Evolutionary conservation across 139 green algal genomes (phyloP).

Genomic region (Tetradesmus lagerheimii): DNA sequence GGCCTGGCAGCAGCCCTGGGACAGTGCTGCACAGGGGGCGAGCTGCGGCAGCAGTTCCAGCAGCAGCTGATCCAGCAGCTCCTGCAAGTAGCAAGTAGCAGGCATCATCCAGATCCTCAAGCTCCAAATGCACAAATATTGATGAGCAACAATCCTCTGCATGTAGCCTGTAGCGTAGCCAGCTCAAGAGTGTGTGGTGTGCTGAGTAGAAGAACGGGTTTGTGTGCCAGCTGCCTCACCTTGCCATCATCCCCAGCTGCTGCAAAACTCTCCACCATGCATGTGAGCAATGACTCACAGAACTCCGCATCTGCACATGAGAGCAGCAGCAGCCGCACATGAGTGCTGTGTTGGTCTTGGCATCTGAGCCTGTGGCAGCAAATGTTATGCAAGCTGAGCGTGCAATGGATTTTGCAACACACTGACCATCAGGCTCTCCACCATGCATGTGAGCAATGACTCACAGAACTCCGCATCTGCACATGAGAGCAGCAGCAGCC

Average conservation of each 20-base stretch:
- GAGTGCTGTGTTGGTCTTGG: not conserved
- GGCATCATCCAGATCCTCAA: no score
- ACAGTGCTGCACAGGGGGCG: not conserved
- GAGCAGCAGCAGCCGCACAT: not conserved
- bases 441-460: not conserved
- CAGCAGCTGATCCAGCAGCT: slow-evolving; percentile 35
- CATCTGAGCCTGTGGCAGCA: not conserved
- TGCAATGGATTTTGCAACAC: not conserved
- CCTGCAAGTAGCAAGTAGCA: not conserved
- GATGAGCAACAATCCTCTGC: no score
- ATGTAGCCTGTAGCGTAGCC: no score
- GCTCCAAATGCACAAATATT: no score
- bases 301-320: not conserved
- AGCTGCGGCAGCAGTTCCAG: slow-evolving; percentile 26
- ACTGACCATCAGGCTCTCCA: not conserved
- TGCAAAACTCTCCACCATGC: not conserved
- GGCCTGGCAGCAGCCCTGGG: not conserved
- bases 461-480: not conserved
- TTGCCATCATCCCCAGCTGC: not conserved
- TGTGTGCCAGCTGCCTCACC: not conserved
- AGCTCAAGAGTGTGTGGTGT: no score
- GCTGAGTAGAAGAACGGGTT: no score
- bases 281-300: not conserved
- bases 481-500: not conserved
- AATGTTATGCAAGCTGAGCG: not conserved